Evolutionary conservation across 306 rosid species (phyloP), one percentile per base, ranked within the genome.

Genomic region (Vigna radiata): DNA sequence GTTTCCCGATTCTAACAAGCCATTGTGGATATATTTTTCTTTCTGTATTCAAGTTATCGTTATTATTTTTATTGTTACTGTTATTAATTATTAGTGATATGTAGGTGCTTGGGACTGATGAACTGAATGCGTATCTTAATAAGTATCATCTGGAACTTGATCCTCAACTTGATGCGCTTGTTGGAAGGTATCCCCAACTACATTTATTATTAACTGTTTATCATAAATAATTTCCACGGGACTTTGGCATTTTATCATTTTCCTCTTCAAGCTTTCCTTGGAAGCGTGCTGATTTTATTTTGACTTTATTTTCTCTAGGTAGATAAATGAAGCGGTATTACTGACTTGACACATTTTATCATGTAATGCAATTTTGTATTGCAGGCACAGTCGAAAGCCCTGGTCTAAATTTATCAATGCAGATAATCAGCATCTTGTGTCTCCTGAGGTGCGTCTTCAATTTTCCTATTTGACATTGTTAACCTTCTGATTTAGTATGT

Each of bases 371-470:
- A 16, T 78, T 44, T 72, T 70, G 72, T 81, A 52, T 64, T 79
- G 79, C 90, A 93, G 98, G 85, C 98, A 93, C 86, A 93, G 96
- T 82, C 84, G 96, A 80, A 93, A 89, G 79, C 98, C 96, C 6
- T 93, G 95, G 98, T 89, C 96, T 46, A 93, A 89, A 86, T 93
- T 93, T 70, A 89, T 93, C 37, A 93, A 89, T 68, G 83, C 95
- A 39, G 98, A 93, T 85, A 93, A 93, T 81, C 98, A 91, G 79
- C 96, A 90, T 79, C 89, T 91, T 59, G 98, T 93, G 78, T 93
- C 98, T 64, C 90, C 96, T 7, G 98, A 93, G 94, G 98, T 93
- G 48, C 76, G 62, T 76, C 27, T 14, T 13, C 69, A 44, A 48
- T 55, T 3, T 65, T 77, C 29, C 44, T 8, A 27, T 36, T 7